These are phyloP conservation scores for Fusarium odoratissimum DNA, from an alignment of 2,329 filamentous ascomycete species.

Conservation along the genomic window DNA sequence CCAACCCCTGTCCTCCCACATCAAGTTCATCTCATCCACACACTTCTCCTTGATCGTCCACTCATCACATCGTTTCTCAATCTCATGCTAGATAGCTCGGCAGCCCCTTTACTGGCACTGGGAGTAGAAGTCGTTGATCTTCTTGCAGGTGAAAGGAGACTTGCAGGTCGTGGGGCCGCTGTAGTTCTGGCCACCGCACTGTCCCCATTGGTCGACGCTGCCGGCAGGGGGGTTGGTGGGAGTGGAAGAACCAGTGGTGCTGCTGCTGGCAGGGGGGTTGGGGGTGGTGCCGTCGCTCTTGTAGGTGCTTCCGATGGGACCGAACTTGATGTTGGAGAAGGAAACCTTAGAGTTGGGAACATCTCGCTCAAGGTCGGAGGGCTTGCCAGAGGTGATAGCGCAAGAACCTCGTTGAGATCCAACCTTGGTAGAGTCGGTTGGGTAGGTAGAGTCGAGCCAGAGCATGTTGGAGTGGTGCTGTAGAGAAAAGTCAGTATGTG, in stretches of 20 bases:
- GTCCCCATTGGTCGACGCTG: slow-evolving; percentile 47
- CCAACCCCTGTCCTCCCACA: slow-evolving; percentile 2
- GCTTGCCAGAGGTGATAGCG: slow-evolving; percentile 59
- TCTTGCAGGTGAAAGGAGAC: slow-evolving; percentile 51
- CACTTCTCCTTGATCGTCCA: not conserved
- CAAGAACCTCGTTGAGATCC: slow-evolving; percentile 68
- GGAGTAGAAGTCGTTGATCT: slow-evolving; percentile 54
- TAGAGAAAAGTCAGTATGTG: slow-evolving; percentile 11
- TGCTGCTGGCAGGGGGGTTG: slow-evolving; percentile 19
- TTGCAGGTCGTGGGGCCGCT: slow-evolving; percentile 52
- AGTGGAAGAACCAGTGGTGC: not conserved
- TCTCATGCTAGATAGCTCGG: not conserved
- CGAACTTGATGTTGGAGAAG: slow-evolving; percentile 71
- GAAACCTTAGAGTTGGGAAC: slow-evolving; percentile 62
- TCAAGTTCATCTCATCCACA: slow-evolving; percentile 1
- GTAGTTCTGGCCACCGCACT: slow-evolving; percentile 54
- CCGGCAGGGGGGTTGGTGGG: slow-evolving; percentile 14
- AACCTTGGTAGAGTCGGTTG: slow-evolving; percentile 57
- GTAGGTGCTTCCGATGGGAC: slow-evolving; percentile 65
- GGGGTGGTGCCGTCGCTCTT: slow-evolving; percentile 10
- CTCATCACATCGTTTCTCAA: not conserved
- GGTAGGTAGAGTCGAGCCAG: slow-evolving; percentile 78
- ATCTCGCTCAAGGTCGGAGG: slow-evolving; percentile 57
- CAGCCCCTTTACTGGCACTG: slow-evolving; percentile 53
- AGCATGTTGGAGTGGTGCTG: slow-evolving; percentile 74